Evolutionary conservation across 176 grass and related monocot species (phyloP).

Genomic region (Raddia distichophylla): DNA sequence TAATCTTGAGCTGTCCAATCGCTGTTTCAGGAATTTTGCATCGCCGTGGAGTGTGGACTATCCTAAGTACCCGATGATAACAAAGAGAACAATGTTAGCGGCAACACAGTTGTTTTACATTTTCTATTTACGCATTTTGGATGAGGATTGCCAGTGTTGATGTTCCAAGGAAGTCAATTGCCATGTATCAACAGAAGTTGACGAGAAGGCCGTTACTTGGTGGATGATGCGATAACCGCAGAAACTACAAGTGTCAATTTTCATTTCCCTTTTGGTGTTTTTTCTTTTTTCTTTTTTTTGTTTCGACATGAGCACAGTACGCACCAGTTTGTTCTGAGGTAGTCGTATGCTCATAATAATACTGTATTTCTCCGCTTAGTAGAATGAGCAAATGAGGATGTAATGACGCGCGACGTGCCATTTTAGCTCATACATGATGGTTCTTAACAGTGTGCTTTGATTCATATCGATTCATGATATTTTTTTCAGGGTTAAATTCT

Average conservation of each 20-base stretch:
- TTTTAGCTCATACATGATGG: neutral
- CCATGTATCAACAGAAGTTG: neutral
- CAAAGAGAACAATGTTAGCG: constrained; percentile 5
- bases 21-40: neutral
- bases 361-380: neutral
- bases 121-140: neutral
- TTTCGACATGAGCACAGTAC: neutral
- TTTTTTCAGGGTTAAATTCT: no score
- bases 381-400: neutral
- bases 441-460: no score
- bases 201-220: neutral
- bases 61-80: constrained; percentile 18
- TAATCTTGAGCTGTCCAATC: neutral
- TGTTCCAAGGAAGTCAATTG: neutral
- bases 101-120: neutral
- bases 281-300: neutral
- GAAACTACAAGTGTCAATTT: neutral
- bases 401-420: neutral
- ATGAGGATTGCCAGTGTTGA: neutral
- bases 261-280: neutral
- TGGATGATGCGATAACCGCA: neutral
- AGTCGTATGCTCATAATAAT: neutral
- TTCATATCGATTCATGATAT: no score
- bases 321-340: neutral
- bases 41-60: no score